Evolutionary conservation across 73 alveolate genomes (phyloP).

Genomic region (Symbiodinium pilosum): DNA sequence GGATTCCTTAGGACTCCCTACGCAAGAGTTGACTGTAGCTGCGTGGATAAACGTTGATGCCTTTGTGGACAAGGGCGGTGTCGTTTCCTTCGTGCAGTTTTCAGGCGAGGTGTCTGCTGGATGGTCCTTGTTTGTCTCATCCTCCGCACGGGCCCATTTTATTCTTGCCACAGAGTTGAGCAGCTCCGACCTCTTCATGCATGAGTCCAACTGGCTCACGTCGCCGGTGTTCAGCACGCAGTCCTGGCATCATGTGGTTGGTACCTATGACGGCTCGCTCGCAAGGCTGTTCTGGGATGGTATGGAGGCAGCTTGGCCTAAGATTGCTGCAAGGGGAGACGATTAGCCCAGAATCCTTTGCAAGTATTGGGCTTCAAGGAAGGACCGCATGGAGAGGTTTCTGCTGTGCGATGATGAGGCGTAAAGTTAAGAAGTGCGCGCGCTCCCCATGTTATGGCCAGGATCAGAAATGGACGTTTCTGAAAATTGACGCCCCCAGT

Average conservation of each 20-base stretch:
- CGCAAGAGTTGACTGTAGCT: neutral
- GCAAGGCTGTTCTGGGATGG: constrained; percentile 1
- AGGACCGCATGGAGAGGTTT: too few species aligned
- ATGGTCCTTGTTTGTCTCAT: neutral
- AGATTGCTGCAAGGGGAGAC: neutral
- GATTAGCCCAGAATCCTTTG: too few species aligned
- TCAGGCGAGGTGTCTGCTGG: neutral
- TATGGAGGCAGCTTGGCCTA: neutral
- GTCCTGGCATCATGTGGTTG: neutral
- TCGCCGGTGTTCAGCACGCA: neutral
- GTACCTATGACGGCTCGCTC: neutral
- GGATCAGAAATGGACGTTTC: too few species aligned
- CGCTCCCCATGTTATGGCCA: too few species aligned
- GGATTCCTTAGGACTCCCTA: neutral
- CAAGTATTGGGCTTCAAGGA: too few species aligned
- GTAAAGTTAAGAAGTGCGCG: too few species aligned
- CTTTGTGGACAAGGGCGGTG: neutral
- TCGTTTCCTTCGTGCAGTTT: neutral
- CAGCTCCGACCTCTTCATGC: neutral
- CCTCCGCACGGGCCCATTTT: neutral
- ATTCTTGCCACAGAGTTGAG: neutral
- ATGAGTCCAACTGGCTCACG: neutral
- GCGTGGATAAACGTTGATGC: neutral
- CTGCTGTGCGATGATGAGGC: too few species aligned
- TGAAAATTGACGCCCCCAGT: too few species aligned